Conservation (phyloP, 768 basidiomycete genomes). For the Coprinellus micaceus region DNA sequence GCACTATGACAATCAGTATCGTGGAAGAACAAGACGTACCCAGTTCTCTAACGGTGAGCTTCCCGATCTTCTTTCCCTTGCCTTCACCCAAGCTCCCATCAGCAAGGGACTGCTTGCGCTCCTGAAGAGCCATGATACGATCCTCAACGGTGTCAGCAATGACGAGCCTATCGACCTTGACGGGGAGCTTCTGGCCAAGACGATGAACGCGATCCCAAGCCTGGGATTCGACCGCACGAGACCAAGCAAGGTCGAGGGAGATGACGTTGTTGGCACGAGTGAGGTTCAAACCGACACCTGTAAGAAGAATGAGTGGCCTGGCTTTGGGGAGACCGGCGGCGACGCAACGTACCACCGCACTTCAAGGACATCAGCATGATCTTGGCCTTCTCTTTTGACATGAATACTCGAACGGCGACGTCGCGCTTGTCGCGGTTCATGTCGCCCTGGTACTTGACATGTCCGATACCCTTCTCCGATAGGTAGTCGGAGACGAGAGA, state of each 20-base stretch:
- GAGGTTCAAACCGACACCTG: conserved; percentile 53
- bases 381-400: conserved; percentile 52
- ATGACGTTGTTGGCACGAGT: conserved; percentile 65
- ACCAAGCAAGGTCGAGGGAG: conserved; percentile 62
- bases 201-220: conserved; percentile 60
- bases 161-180: conserved; percentile 53
- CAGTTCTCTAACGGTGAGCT: conserved; percentile 47
- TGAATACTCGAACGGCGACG: conserved; percentile 53
- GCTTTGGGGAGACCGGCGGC: neutral
- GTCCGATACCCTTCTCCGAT: conserved; percentile 43
- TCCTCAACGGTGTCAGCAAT: conserved; percentile 64
- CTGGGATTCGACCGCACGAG: conserved; percentile 58
- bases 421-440: conserved; percentile 55
- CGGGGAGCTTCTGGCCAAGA: conserved; percentile 51
- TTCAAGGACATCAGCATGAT: conserved; percentile 64
- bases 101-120: conserved; percentile 58
- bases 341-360: conserved; percentile 46
- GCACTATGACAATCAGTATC: neutral
- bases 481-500: conserved; percentile 62
- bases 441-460: conserved; percentile 64
- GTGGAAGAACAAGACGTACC: conserved; percentile 25
- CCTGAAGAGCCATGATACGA: conserved; percentile 62
- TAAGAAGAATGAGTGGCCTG: neutral
- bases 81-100: conserved; percentile 65
- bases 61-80: conserved; percentile 51